Base-by-base conservation (phyloP, 1,139 yeast species). In the Debaryomyces subglobosus region DNA sequence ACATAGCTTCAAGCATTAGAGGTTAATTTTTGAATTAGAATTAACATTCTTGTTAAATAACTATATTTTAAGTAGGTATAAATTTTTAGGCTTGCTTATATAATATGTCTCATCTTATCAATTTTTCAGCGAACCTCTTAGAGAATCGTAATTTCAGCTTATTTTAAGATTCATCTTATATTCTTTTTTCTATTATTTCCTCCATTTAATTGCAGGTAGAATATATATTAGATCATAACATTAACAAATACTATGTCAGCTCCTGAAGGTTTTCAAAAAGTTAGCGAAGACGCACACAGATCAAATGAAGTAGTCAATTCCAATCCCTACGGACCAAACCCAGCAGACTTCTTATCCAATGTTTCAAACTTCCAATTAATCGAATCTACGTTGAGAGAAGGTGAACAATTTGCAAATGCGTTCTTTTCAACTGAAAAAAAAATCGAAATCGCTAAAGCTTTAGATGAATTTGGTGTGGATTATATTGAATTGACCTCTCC, bases 381-480 rank as follows among this genome's bases (percentile, higher is more conserved):
- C 53, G 85, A 80, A 60, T 74, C 81, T 43, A 80, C 85, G 4
- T 68, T 80, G 46, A 72, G 85, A 69, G 85, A 80, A 64, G 85
- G 85, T 55, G 85, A 80, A 61, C 85, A 80, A 63, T 80, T 80
- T 57, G 84, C 85, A 59, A 80, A 80, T 59, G 78, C 85, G 4
- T 80, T 80, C 54, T 80, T 79, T 68, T 70, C 74, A 43, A 71
- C 82, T 18, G 84, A 79, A 54, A 78, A 72, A 56, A 80, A 80
- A 62, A 70, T 80, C 47, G 78, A 78, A 62, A 80, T 80, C 46
- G 85, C 85, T 50, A 78, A 72, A 61, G 84, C 84, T 18, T 67
- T 80, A 52, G 84, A 79, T 60, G 84, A 79, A 49, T 80, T 80
- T 59, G 85, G 85, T 25, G 84, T 80, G 20, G 85, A 80, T 58